Evolutionary conservation across 352 stramenopile species (phyloP), one percentile per base, ranked within the genome.

Genomic region (Phytophthora quininea): DNA sequence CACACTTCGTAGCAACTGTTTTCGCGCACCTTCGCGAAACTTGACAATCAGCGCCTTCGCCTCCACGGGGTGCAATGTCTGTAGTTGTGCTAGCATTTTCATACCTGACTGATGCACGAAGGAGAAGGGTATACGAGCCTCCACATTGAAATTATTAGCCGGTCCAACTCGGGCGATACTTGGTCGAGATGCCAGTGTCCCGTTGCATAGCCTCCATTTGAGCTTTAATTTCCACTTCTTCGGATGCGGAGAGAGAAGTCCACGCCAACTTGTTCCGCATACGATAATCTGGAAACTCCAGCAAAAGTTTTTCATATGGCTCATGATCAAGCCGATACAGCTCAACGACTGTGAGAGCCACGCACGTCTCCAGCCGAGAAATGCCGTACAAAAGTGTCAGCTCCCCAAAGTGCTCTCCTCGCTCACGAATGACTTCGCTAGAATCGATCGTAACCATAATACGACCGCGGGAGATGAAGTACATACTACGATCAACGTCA

Each of bases 401-500:
- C 63, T 90, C 83, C 3, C 83, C 83, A 55, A 91, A 91, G 50
- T 77, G 86, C 3, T 89, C 80, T 11, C 83, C 83, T 9, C 76
- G 73, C 15, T 90, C 83, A n/a, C 84, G 86, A 1, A 65, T 79
- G 33, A 62, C 37, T 29, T 92, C 85, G 4, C 48, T 72, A 1
- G 69, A 71, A n/a, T 76, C 75, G 1, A 79, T 66, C 54, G 82
- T 90, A 19, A 93, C 72, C 31, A 93, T 64, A 8, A 95, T 55
- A 6, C 82, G 83, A 0, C 87, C 87, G 2, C 78, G 62, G 0
- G 79, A 73, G 52, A 95, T 92, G 38, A 95, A 92, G 59, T 95
- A 95, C 87, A 95, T 93, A 58, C 71, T 87, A 4, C 82, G 71
- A 51, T 93, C 85, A 15, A 93, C 82, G 59, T 95, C 87, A 2